Evolutionary conservation across 1,139 yeast genomes (phyloP).

Genomic region (Yamadazyma sp.): DNA sequence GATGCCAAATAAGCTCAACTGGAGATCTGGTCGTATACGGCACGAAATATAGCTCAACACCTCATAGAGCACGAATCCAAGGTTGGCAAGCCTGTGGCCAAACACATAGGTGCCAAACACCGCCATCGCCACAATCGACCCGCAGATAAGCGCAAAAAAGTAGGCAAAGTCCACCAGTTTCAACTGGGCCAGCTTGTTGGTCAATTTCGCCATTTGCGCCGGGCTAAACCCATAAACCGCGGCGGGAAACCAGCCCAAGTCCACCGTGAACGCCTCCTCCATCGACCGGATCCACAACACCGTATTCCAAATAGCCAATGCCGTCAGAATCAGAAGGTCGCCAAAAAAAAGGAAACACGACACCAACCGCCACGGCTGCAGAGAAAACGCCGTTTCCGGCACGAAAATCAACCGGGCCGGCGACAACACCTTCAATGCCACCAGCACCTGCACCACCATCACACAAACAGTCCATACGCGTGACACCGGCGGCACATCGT

Average conservation of each 20-base stretch:
- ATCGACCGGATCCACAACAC: conserved; percentile 14
- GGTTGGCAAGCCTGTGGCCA: conserved; percentile 6
- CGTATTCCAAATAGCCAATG: conserved; percentile 13
- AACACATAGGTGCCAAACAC: not conserved
- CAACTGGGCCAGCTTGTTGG: conserved; percentile 15
- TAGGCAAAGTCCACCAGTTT: conserved; percentile 30
- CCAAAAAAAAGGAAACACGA: conserved; percentile 37
- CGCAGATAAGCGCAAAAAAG: conserved; percentile 25
- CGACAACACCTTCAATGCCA: conserved; percentile 8
- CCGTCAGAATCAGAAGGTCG: conserved; percentile 18
- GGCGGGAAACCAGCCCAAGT: not conserved
- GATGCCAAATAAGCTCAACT: conserved; percentile 26
- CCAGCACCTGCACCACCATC: conserved; percentile 3
- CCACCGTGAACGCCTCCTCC: conserved; percentile 19
- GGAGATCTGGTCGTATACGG: conserved; percentile 25
- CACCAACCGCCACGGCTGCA: conserved; percentile 39
- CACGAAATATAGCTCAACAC: conserved; percentile 32
- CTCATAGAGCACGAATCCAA: conserved; percentile 27
- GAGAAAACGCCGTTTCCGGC: conserved; percentile 25
- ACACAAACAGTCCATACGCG: conserved; percentile 28
- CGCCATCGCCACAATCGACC: conserved; percentile 19
- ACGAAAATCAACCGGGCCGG: conserved; percentile 18
- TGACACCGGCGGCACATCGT: conserved; percentile 32
- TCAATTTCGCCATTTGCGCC: conserved; percentile 18
- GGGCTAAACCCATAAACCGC: conserved; percentile 15